phyloP scores from a whole-genome alignment of 1,139 yeast species.

The Saccharomyces hybrid region DNA sequence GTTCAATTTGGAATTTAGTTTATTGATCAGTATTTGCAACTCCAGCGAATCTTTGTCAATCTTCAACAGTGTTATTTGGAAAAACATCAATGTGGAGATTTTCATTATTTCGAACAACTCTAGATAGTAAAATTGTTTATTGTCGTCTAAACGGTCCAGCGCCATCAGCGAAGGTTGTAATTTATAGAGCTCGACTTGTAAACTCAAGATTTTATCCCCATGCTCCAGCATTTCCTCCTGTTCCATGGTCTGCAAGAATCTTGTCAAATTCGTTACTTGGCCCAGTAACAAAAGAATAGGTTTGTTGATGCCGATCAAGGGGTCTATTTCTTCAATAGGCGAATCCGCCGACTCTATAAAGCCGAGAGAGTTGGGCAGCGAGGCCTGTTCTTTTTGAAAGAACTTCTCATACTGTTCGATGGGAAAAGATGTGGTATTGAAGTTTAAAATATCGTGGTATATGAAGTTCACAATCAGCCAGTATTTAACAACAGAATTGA shows the following conservation, averaged over 20 bases:
- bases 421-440: conserved; percentile 51
- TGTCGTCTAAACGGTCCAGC: neutral
- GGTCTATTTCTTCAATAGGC: conserved; percentile 42
- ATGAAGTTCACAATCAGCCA: conserved; percentile 80
- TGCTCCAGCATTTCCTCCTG: neutral
- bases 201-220: neutral
- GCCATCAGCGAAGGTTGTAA: conserved; percentile 8
- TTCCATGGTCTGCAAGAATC: conserved; percentile 10
- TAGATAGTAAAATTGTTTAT: conserved; percentile 31
- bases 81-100: conserved; percentile 58
- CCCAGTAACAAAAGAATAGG: conserved; percentile 60
- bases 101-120: conserved; percentile 69
- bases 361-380: conserved; percentile 1
- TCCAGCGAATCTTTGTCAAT: conserved; percentile 32
- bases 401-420: conserved; percentile 49
- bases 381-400: conserved; percentile 35
- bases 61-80: conserved; percentile 55
- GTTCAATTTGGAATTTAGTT: neutral
- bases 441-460: conserved; percentile 68
- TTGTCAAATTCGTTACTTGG: conserved; percentile 57
- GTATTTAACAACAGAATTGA: conserved; percentile 33
- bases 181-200: neutral
- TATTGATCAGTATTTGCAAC: neutral
- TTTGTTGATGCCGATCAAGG: conserved; percentile 66
- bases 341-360: conserved; percentile 16